These are phyloP conservation scores for Umbelopsis isabellina DNA, from an alignment of 192 early-diverging fungal species.

Conservation along the genomic window DNA sequence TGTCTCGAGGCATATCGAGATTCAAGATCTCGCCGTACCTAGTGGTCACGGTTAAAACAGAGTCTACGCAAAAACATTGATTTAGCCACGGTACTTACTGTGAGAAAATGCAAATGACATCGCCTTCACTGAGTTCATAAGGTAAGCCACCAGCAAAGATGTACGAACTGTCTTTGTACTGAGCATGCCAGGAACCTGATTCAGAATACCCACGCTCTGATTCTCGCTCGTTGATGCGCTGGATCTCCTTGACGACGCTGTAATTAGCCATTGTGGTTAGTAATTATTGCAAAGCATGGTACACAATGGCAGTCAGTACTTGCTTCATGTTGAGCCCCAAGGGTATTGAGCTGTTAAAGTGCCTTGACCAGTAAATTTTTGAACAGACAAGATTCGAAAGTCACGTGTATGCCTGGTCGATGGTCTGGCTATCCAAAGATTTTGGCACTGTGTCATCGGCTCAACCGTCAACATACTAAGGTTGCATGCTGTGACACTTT, in stretches of 20 bases:
- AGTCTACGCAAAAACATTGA: no score
- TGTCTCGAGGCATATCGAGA: slow-evolving; percentile 85
- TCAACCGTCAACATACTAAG: no score
- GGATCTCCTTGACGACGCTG: slow-evolving; percentile 86
- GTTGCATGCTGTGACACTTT: no score
- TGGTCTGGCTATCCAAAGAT: no score
- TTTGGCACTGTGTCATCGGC: no score
- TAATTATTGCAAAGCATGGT: neutral
- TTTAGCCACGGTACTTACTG: slow-evolving; percentile 57
- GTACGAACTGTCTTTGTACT: slow-evolving; percentile 89
- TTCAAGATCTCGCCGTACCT: slow-evolving; percentile 91
- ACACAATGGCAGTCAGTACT: neutral
- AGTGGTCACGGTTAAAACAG: neutral
- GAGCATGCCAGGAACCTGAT: slow-evolving; percentile 84
- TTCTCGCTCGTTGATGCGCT: slow-evolving; percentile 79
- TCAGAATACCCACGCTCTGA: slow-evolving; percentile 55
- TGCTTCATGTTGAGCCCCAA: slow-evolving; percentile 19
- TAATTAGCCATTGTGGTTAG: neutral
- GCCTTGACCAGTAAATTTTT: no score
- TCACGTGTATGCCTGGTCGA: no score
- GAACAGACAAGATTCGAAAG: no score
- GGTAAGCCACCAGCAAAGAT: slow-evolving; percentile 86
- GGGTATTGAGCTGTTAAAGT: neutral
- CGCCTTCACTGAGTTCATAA: slow-evolving; percentile 89
- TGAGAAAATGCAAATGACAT: slow-evolving; percentile 91